These are phyloP conservation scores for Talaromyces sp. DNA, from an alignment of 2,329 filamentous ascomycete genomes.

Conservation along the genomic window DNA sequence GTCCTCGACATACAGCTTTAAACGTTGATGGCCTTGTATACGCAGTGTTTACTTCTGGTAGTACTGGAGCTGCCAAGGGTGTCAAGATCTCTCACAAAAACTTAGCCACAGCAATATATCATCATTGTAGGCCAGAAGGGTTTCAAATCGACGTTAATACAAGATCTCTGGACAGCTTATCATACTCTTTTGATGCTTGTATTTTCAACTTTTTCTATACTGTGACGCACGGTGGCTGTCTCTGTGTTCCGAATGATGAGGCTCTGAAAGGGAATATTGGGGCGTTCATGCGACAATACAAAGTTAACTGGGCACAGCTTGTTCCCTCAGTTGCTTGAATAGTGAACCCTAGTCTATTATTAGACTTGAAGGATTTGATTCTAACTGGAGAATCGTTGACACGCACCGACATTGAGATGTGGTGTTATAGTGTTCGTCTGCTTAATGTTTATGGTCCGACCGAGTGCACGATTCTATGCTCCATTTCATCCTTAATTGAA, in stretches of 20 bases:
- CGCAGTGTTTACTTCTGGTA: conserved; percentile 5
- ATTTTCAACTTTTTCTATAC: conserved; percentile 46
- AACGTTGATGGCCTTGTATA: not conserved
- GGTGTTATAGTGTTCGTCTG: not conserved
- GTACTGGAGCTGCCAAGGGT: conserved; percentile 4
- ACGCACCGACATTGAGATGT: not conserved
- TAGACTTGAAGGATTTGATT: not conserved
- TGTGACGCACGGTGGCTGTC: conserved; percentile 45
- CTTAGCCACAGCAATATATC: conserved; percentile 51
- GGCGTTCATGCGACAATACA: not conserved
- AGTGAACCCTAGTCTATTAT: not conserved
- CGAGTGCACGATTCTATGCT: not conserved
- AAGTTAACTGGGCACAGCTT: conserved; percentile 24
- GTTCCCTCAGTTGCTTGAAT: not conserved
- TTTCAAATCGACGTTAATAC: conserved; percentile 48
- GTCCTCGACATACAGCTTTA: not conserved
- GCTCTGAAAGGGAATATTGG: not conserved
- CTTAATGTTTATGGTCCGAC: conserved; percentile 4
- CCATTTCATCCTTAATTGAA: conserved; percentile 26
- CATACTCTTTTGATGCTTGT: conserved; percentile 46
- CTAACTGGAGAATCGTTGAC: conserved; percentile 2
- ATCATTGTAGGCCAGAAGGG: conserved; percentile 39
- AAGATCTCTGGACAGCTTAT: conserved; percentile 55
- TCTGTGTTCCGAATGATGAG: conserved; percentile 45
- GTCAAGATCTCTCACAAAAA: not conserved